These are phyloP conservation scores for Sporothrix pseudoabietina DNA, from an alignment of 2,329 filamentous ascomycete genomes.

Conservation along the genomic window DNA sequence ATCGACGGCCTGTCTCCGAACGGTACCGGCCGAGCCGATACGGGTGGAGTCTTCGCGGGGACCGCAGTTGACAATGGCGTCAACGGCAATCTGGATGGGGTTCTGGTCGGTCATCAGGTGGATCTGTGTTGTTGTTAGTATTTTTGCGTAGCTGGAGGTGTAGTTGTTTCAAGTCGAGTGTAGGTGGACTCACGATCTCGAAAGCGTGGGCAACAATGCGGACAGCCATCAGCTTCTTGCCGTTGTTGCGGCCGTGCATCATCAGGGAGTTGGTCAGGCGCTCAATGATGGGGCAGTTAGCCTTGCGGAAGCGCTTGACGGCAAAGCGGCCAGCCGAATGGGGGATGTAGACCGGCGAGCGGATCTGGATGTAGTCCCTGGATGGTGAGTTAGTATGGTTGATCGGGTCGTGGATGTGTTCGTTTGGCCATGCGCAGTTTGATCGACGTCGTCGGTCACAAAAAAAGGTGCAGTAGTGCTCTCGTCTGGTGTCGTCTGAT, in stretches of 20 bases:
- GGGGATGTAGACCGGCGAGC: slow-evolving; percentile 97
- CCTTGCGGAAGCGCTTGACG: slow-evolving; percentile 99
- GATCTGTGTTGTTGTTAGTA: slow-evolving; percentile 60
- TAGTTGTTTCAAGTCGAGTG: neutral
- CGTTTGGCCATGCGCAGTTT: neutral
- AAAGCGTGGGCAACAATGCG: slow-evolving; percentile 98
- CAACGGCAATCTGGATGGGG: slow-evolving; percentile 98
- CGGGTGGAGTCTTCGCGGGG: slow-evolving; percentile 99
- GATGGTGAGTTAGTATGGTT: slow-evolving; percentile 31
- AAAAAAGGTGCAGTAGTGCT: neutral
- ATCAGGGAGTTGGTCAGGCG: slow-evolving; percentile 99
- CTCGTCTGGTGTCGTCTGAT: neutral
- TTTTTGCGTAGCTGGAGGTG: no score
- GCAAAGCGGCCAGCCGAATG: slow-evolving; percentile 99
- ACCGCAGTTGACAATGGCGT: slow-evolving; percentile 99
- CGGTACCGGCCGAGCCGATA: slow-evolving; percentile 99
- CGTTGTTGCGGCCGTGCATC: slow-evolving; percentile 99
- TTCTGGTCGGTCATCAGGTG: slow-evolving; percentile 99
- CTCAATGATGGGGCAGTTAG: slow-evolving; percentile 99
- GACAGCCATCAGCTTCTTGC: slow-evolving; percentile 99
- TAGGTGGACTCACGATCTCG: slow-evolving; percentile 75
- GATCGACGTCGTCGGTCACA: neutral
- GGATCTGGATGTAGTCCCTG: slow-evolving; percentile 99
- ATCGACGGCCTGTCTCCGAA: slow-evolving; percentile 99
- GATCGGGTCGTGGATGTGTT: neutral